Evolutionary conservation across 495 filamentous ascomycete species (phyloP), one percentile per base, ranked within the genome.

Genomic region (Penicillium daleae): DNA sequence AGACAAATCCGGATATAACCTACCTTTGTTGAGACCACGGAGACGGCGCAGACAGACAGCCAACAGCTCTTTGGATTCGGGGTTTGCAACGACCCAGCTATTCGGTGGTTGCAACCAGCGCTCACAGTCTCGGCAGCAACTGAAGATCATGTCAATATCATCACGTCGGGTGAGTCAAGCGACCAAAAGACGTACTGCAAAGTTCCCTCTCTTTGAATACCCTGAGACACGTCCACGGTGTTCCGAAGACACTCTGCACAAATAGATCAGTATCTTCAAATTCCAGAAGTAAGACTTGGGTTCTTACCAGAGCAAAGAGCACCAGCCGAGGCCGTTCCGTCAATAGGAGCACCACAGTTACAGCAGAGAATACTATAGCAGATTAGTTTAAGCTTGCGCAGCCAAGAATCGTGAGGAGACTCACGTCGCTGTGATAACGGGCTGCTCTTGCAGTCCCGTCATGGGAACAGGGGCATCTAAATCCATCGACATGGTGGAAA

Each of bases 291-390:
- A n/a, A 1, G 29, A 52, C 12, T 29, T 9, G 49, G 12, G 13
- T 19, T 9, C 49, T n/a, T 32, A 52, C 49, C 49, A 32, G 90
- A 88, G 76, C 95, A 99, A 51, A 97, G 86, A 27, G 94, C 94
- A 50, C 92, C 92, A 56, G 92, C 89, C 10, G 92, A 83, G 13
- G 85, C 81, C n/a, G 90, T 95, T 70, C 93, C 94, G 73, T 95
- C 91, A 60, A 97, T 96, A n/a, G 92, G 87, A 59, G 89, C 89
- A 64, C 93, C 94, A 75, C 93, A 97, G 81, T 97, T 93, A 79
- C 89, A 96, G 76, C 93, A 97, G 29, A 97, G 90, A 68, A 97
- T 96, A 9, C 90, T 96, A 52, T 42, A 40, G 61, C 57, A 42
- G 51, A 48, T 71, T 61, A 72, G 62, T 60, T 32, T 56, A 62